These are phyloP conservation scores for Fusarium stilboides DNA, from an alignment of 2,329 filamentous ascomycete genomes.

Conservation along the genomic window DNA sequence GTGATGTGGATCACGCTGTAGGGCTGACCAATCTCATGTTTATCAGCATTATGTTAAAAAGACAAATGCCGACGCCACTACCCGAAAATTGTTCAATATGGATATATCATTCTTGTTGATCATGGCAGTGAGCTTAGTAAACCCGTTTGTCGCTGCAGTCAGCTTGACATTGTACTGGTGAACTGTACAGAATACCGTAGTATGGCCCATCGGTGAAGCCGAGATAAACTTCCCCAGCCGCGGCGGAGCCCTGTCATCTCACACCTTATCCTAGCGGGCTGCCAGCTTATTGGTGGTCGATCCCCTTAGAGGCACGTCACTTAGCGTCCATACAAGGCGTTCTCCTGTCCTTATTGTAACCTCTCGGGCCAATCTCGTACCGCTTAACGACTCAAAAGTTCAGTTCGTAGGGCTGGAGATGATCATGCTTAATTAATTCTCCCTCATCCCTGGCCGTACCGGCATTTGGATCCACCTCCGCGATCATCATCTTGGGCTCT, in stretches of 20 bases:
- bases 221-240: conserved; percentile 18
- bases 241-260: conserved; percentile 4
- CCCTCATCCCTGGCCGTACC: background rate
- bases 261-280: background rate
- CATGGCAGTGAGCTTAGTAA: conserved; percentile 11
- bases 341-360: background rate
- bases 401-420: background rate
- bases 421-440: background rate
- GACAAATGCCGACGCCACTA: background rate
- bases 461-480: background rate
- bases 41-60: background rate
- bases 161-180: conserved; percentile 5
- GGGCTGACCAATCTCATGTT: conserved; percentile 11
- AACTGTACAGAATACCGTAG: background rate
- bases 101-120: background rate
- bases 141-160: background rate
- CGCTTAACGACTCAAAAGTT: background rate
- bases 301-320: background rate
- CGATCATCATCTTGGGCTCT: background rate
- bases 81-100: background rate
- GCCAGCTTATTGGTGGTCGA: conserved; percentile 10
- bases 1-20: conserved; percentile 5
- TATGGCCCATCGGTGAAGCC: conserved; percentile 18
- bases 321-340: background rate
- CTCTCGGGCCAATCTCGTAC: background rate